phyloP scores from a whole-genome alignment of 768 basidiomycete species.

The Cyclocybe cylindracea region DNA sequence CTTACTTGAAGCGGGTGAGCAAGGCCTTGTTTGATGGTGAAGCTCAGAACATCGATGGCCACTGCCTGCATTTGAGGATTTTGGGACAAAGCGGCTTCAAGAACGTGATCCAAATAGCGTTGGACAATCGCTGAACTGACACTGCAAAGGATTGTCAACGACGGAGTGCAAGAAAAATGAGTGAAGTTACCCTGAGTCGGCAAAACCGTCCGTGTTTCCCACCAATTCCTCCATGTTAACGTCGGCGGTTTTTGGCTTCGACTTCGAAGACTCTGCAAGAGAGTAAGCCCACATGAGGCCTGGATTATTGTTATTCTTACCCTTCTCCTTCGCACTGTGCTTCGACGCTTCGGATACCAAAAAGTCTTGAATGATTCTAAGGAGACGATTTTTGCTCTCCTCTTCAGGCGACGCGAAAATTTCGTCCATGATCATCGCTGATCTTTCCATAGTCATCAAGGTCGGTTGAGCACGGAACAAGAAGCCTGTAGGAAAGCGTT shows the following conservation, averaged over 20 bases:
- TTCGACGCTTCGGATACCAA: slow-evolving; percentile 81
- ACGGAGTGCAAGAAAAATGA: not conserved
- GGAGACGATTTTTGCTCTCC: slow-evolving; percentile 69
- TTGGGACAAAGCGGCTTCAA: slow-evolving; percentile 77
- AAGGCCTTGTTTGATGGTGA: slow-evolving; percentile 93
- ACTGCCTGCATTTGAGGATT: slow-evolving; percentile 72
- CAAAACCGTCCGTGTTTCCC: slow-evolving; percentile 93
- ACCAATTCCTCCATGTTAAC: slow-evolving; percentile 94
- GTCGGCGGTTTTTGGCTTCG: slow-evolving; percentile 42
- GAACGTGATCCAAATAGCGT: slow-evolving; percentile 81
- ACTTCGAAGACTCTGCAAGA: slow-evolving; percentile 40
- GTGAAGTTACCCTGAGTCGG: slow-evolving; percentile 85
- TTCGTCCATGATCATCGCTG: slow-evolving; percentile 84
- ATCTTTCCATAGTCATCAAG: slow-evolving; percentile 81
- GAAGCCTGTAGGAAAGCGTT: slow-evolving; percentile 56
- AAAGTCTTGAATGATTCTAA: slow-evolving; percentile 93
- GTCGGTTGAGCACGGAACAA: slow-evolving; percentile 91
- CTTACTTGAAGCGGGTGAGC: slow-evolving; percentile 90
- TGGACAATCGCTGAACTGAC: slow-evolving; percentile 95
- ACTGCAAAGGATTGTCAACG: slow-evolving; percentile 39
- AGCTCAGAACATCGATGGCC: slow-evolving; percentile 89
- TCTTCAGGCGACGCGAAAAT: slow-evolving; percentile 79
- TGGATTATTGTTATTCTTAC: slow-evolving; percentile 24
- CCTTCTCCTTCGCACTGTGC: slow-evolving; percentile 71
- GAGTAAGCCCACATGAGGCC: not conserved